A percentile compares a stretch with the other conserved stretches of the same genome.
phyloP scores from a whole-genome alignment of 148 eudicot species.

The Talinum fruticosum region DNA sequence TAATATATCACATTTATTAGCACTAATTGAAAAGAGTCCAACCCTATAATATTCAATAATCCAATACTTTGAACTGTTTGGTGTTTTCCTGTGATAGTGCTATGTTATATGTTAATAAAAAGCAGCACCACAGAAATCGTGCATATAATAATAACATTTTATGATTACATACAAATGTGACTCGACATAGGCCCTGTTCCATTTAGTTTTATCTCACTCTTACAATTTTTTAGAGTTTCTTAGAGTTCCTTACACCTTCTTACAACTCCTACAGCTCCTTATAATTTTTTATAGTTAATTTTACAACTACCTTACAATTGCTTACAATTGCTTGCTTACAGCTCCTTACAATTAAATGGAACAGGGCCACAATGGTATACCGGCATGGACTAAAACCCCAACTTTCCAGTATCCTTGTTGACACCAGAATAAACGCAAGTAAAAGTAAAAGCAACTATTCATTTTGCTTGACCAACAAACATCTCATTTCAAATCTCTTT shows the following conservation, averaged over 20 bases:
- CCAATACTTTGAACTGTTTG: neutral
- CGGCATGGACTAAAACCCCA: neutral
- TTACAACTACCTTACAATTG: no score
- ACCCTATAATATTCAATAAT: no score
- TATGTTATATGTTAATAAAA: neutral
- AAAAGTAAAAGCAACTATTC: conserved; percentile 37
- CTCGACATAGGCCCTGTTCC: no score
- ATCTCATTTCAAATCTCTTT: neutral
- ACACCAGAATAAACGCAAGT: conserved; percentile 5
- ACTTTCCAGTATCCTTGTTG: conserved; percentile 8
- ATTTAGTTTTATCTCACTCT: no score
- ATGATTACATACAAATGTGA: neutral
- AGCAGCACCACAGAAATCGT: neutral
- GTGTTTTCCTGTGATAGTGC: neutral
- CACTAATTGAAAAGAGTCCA: no score
- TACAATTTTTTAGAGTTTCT: no score
- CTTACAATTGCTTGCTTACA: no score
- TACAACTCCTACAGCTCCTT: no score
- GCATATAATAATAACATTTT: neutral
- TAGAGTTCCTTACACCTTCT: no score
- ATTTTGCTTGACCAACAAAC: conserved; percentile 24
- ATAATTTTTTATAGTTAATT: no score
- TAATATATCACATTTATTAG: neutral
- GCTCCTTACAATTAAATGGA: no score
- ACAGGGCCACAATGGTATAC: no score